phyloP scores from a whole-genome alignment of 2,329 filamentous ascomycete genomes.

The Akanthomyces muscarius region DNA sequence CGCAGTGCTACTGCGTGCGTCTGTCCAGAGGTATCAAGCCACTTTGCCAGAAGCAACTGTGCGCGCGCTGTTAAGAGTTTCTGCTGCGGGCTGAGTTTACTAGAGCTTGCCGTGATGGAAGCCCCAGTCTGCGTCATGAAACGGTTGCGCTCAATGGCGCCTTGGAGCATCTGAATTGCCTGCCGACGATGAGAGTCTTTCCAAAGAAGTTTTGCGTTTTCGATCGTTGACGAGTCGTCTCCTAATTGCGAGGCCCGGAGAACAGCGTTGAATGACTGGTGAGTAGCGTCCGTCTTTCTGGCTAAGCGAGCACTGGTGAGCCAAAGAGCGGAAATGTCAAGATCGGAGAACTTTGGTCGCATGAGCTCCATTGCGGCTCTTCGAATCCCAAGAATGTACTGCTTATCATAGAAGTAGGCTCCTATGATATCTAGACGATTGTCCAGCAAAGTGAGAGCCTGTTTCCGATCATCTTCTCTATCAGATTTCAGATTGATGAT shows the following conservation, averaged over 20 bases:
- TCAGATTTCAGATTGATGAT: slow-evolving; percentile 53
- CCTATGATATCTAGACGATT: slow-evolving; percentile 85
- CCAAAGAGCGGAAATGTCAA: slow-evolving; percentile 81
- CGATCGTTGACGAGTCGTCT: slow-evolving; percentile 84
- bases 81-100: slow-evolving; percentile 44
- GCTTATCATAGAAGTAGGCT: slow-evolving; percentile 86
- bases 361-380: slow-evolving; percentile 82
- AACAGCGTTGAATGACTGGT: slow-evolving; percentile 90
- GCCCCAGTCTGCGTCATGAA: slow-evolving; percentile 53
- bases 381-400: slow-evolving; percentile 82
- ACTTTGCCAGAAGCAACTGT: slow-evolving; percentile 87
- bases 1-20: slow-evolving; percentile 78
- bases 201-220: slow-evolving; percentile 91
- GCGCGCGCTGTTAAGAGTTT: slow-evolving; percentile 69
- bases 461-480: slow-evolving; percentile 36
- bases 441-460: slow-evolving; percentile 45
- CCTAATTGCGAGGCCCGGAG: slow-evolving; percentile 81
- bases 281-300: slow-evolving; percentile 75
- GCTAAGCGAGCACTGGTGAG: slow-evolving; percentile 79
- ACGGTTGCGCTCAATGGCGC: slow-evolving; percentile 77
- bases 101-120: slow-evolving; percentile 19
- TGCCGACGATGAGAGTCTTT: slow-evolving; percentile 90
- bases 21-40: slow-evolving; percentile 93
- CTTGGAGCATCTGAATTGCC: slow-evolving; percentile 85
- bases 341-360: slow-evolving; percentile 58